phyloP scores from a whole-genome alignment of 176 grass and related monocot species.

The Paspalum vaginatum region DNA sequence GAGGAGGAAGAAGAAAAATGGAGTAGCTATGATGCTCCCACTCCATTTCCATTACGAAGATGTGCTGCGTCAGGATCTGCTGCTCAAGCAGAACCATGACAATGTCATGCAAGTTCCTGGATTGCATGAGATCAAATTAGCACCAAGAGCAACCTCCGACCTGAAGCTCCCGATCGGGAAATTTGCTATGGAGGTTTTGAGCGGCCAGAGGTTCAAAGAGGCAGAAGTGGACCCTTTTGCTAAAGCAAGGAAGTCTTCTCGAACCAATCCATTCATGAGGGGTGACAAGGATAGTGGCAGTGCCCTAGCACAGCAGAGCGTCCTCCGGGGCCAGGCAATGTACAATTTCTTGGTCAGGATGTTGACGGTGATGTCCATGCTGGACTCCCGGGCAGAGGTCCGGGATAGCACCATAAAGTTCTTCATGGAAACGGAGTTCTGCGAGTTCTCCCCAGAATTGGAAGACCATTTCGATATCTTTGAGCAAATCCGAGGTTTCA shows the following conservation, averaged over 20 bases:
- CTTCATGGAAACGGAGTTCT: conserved; percentile 56
- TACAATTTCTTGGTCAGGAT: conserved; percentile 47
- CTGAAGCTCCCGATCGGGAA: conserved; percentile 53
- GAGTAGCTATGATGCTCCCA: conserved; percentile 31
- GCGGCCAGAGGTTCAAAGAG: conserved; percentile 53
- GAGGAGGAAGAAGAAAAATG: not conserved
- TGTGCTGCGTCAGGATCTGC: conserved; percentile 33
- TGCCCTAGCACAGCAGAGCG: conserved; percentile 17
- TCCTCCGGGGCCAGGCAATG: conserved; percentile 47
- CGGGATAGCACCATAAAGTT: conserved; percentile 52
- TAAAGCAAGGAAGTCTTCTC: conserved; percentile 36
- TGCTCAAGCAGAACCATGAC: conserved; percentile 54
- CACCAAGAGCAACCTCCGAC: conserved; percentile 38
- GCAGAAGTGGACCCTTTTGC: not conserved
- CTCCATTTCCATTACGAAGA: conserved; percentile 30
- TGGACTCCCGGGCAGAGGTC: conserved; percentile 36
- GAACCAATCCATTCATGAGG: conserved; percentile 27
- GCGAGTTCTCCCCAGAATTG: conserved; percentile 46
- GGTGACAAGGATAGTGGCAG: not conserved
- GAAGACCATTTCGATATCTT: conserved; percentile 61
- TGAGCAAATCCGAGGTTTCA: conserved; percentile 53
- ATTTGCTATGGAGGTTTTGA: conserved; percentile 64
- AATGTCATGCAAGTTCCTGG: conserved; percentile 59
- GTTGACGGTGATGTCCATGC: conserved; percentile 54
- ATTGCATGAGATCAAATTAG: conserved; percentile 51